Percentiles rank a stretch among this genome's conserved stretches.
Conservation (phyloP, 768 basidiomycete species). For the Lyophyllum atratum region DNA sequence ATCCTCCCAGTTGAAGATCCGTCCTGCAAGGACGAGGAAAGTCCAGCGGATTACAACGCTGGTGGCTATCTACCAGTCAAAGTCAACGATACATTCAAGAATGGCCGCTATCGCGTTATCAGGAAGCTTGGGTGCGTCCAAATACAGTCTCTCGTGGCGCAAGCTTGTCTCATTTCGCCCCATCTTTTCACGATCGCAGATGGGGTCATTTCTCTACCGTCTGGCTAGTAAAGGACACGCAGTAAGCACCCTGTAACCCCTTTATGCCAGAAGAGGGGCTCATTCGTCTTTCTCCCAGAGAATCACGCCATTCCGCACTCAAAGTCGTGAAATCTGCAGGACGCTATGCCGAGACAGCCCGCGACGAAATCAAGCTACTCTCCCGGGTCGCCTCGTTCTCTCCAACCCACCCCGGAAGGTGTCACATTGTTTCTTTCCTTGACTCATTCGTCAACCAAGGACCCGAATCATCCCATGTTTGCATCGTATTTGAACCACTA, state of each 20-base stretch:
- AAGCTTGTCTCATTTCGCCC: constrained; percentile 23
- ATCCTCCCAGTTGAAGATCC: constrained; percentile 70
- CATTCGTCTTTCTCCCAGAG: constrained; percentile 39
- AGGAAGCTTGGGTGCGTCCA: constrained; percentile 81
- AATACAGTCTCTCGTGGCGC: constrained; percentile 10
- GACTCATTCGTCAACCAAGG: constrained; percentile 85
- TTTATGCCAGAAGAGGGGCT: constrained; percentile 13
- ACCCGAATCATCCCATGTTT: constrained; percentile 76
- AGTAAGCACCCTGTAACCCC: constrained; percentile 45
- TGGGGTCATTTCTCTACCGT: constrained; percentile 98
- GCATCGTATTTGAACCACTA: constrained; percentile 88
- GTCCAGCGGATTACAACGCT: constrained; percentile 79
- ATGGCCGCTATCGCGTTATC: constrained; percentile 81
- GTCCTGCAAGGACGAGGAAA: constrained; percentile 75
- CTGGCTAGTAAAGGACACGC: constrained; percentile 81
- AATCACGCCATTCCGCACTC: constrained; percentile 80
- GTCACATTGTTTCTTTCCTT: constrained; percentile 85
- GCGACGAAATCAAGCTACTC: constrained; percentile 94
- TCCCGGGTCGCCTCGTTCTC: constrained; percentile 71
- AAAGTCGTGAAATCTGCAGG: constrained; percentile 95
- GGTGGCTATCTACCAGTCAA: constrained; percentile 83
- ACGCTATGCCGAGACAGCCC: constrained; percentile 94
- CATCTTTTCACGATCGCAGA: constrained; percentile 35
- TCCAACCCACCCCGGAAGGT: constrained; percentile 76
- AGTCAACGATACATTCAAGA: constrained; percentile 82